Evolutionary conservation across 192 early-diverging fungal species (phyloP).

Genomic region (Coemansia sp.): DNA sequence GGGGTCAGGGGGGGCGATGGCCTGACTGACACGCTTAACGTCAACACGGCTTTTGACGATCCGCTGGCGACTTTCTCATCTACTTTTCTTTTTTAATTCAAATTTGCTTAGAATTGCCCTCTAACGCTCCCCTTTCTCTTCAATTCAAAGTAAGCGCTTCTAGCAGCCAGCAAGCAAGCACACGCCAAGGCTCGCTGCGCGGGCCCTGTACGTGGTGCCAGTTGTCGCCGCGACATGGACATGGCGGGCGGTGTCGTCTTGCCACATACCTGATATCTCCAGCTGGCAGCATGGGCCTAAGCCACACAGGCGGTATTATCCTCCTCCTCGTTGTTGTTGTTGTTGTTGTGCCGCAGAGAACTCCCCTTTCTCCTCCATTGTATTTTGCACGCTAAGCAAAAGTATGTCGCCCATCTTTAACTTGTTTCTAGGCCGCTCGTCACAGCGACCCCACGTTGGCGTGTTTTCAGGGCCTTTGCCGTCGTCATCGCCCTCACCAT

Average conservation of each 20-base stretch:
- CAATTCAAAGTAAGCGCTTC: not conserved
- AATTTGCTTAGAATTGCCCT: not conserved
- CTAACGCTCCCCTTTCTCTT: not conserved
- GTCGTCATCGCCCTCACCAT: conserved; percentile 5
- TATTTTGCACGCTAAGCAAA: not conserved
- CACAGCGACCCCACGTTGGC: conserved; percentile 36
- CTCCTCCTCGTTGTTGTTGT: not conserved
- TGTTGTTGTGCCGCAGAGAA: not conserved
- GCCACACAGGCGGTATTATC: not conserved
- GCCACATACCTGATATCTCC: not conserved
- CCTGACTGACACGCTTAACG: not conserved
- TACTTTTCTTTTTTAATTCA: not conserved
- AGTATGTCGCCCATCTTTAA: conserved; percentile 37
- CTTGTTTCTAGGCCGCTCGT: conserved; percentile 45
- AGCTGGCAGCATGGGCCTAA: not conserved
- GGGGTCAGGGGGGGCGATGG: not conserved
- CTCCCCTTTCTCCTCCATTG: not conserved
- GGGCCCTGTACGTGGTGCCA: not conserved
- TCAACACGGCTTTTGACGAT: not conserved
- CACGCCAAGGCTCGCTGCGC: not conserved
- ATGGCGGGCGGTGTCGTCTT: not conserved
- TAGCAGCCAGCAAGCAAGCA: not conserved
- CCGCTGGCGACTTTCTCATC: not conserved
- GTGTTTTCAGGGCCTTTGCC: conserved; percentile 20
- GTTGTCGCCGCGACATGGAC: not conserved